Evolutionary conservation across 371 early-diverging fungal species (phyloP), one percentile per base, ranked within the genome.

Genomic region (Actinomucor elegans): DNA sequence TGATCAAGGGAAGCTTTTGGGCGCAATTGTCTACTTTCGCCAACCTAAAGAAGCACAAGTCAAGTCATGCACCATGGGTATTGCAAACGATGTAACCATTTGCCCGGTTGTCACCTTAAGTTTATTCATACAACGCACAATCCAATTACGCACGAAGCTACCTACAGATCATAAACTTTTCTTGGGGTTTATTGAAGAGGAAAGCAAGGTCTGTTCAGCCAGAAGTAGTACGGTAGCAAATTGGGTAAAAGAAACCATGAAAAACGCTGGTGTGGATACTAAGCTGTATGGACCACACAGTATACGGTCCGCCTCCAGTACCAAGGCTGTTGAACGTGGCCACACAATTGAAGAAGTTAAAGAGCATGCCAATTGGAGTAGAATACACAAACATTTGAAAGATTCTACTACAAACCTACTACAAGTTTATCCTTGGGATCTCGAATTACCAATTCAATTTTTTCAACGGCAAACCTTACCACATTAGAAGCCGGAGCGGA

Each of bases 311-410:
- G 55, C 55, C 10, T 28, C 55, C 10, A 55, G 56, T 24, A 32
- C 43, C 4, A 56, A 56, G 18, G 56, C 49, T 7, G 48, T 48
- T 4, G 38, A 51, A 24, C 10, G 34, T 10, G 49, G 57, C 15
- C n/a, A 42, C 21, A 21, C 43, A 0, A 49, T 43, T 21, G 14
- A 28, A 20, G 23, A 27, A 27, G 48, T 38, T 1, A 57, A 57
- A 36, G 12, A 41, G 42, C 51, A 57, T 36, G 51, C 52, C 14
- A 51, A 45, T 17, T 57, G 52, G 52, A 51, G 51, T 33, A 14
- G 23, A 47, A 42, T 8, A 42, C 56, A 0, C 20, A 55, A n/a
- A 42, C 48, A 18, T 55, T 55, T 34, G 48, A 55, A 21, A 23
- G 34, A 6, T 34, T n/a, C 15, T 48, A 48, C n/a, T 55, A 32